phyloP scores from a whole-genome alignment of 2,329 filamentous ascomycete genomes.

The Cladosporium sp. region DNA sequence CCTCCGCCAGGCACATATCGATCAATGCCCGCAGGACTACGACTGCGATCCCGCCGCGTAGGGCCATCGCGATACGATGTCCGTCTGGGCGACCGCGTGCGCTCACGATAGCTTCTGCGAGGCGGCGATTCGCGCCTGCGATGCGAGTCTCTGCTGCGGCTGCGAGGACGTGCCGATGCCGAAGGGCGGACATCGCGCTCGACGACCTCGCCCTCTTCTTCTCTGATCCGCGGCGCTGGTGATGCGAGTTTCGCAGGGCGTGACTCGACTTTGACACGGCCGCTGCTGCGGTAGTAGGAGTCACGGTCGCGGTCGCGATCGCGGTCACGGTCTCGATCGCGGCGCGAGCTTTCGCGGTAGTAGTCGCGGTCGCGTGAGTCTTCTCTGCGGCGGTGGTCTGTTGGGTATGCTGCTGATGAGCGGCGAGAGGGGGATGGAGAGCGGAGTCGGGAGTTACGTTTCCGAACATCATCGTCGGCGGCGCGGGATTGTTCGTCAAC shows the following conservation, averaged over 20 bases:
- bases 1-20: constrained; percentile 41
- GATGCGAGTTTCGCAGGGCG: neutral
- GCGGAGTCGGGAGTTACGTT: constrained; percentile 25
- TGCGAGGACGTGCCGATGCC: constrained; percentile 13
- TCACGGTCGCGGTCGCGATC: constrained; percentile 28
- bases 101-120: constrained; percentile 17
- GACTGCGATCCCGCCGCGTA: constrained; percentile 21
- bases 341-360: constrained; percentile 16
- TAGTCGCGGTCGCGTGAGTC: constrained; percentile 28
- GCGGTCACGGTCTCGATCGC: constrained; percentile 12
- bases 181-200: constrained; percentile 12
- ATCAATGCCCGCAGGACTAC: constrained; percentile 37
- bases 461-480: constrained; percentile 25
- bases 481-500: constrained; percentile 18
- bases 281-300: constrained; percentile 30
- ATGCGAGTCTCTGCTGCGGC: constrained; percentile 20
- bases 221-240: constrained; percentile 8
- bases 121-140: constrained; percentile 13
- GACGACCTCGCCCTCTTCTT: constrained; percentile 23
- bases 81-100: constrained; percentile 16
- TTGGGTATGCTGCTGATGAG: constrained; percentile 16
- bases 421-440: constrained; percentile 32
- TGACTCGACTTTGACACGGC: constrained; percentile 18
- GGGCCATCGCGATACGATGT: constrained; percentile 28
- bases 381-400: constrained; percentile 28